Conservation (phyloP, 2,329 filamentous ascomycete species). For the Albifimbria verrucaria region DNA sequence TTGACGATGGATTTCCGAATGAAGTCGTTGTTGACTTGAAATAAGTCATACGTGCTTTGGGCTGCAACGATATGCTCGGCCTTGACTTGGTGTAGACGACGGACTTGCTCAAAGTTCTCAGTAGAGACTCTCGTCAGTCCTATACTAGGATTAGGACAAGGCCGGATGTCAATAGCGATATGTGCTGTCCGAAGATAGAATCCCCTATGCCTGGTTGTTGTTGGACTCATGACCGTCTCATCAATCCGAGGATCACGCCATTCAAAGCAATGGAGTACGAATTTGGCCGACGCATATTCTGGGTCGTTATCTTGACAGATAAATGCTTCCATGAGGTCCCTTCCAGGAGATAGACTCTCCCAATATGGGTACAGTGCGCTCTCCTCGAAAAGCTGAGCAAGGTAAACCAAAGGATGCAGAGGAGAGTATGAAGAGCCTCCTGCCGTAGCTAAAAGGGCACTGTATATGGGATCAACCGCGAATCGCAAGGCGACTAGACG, state of each 20-base stretch:
- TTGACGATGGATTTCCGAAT: neutral
- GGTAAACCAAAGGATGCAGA: slow-evolving; percentile 1
- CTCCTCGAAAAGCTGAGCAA: slow-evolving; percentile 1
- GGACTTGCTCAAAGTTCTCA: slow-evolving; percentile 2
- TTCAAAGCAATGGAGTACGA: slow-evolving; percentile 2
- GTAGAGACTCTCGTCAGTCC: neutral
- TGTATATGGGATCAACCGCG: slow-evolving; percentile 2
- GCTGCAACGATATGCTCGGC: neutral
- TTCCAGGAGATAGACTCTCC: neutral
- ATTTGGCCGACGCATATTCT: slow-evolving; percentile 1
- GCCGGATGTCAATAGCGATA: neutral
- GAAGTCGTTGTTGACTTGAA: neutral
- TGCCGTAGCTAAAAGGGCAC: slow-evolving; percentile 1
- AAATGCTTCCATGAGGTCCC: slow-evolving; percentile 1
- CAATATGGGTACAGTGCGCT: slow-evolving; percentile 1
- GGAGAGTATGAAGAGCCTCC: neutral
- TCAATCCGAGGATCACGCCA: neutral
- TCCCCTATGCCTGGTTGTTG: neutral
- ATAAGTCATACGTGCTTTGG: neutral
- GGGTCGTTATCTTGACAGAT: neutral
- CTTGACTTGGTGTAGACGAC: neutral
- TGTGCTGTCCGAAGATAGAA: neutral
- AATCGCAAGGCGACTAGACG: slow-evolving; percentile 1
- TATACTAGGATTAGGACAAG: neutral
- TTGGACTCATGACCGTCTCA: neutral